Evolutionary conservation across 192 early-diverging fungal species (phyloP).

Genomic region (Lobosporangium transversale): DNA sequence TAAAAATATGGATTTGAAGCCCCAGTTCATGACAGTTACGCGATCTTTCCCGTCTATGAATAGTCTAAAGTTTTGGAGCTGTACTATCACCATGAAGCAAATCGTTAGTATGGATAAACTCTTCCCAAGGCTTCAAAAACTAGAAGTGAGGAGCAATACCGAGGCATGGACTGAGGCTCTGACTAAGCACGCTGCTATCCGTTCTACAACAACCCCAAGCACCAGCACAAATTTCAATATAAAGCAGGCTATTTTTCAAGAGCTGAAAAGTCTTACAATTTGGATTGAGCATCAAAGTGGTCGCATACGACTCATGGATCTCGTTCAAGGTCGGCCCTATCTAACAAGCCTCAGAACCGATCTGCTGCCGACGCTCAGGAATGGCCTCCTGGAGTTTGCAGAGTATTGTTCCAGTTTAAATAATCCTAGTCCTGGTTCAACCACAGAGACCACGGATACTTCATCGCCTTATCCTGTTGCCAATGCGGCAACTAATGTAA

Average conservation of each 20-base stretch:
- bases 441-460: neutral
- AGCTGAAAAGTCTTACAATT: constrained; percentile 12
- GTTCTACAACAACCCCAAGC: neutral
- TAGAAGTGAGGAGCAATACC: neutral
- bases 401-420: constrained; percentile 7
- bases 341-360: constrained; percentile 14
- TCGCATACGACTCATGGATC: neutral
- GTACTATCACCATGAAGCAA: neutral
- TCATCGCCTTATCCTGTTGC: neutral
- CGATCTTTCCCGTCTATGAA: neutral
- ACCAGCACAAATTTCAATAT: neutral
- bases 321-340: constrained; percentile 13
- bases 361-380: neutral
- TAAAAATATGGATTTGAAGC: neutral
- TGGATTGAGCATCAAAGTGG: constrained; percentile 12
- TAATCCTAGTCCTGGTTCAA: no score
- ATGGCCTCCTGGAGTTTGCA: constrained; percentile 8
- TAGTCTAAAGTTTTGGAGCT: neutral
- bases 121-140: neutral
- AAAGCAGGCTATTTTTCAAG: neutral
- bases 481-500: neutral
- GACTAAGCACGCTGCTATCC: neutral
- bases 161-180: neutral
- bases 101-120: neutral
- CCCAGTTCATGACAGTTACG: no score